Percentiles rank a stretch among this genome's conserved stretches.
phyloP scores from a whole-genome alignment of 2,329 filamentous ascomycete species.

The Trichoderma asperellum region DNA sequence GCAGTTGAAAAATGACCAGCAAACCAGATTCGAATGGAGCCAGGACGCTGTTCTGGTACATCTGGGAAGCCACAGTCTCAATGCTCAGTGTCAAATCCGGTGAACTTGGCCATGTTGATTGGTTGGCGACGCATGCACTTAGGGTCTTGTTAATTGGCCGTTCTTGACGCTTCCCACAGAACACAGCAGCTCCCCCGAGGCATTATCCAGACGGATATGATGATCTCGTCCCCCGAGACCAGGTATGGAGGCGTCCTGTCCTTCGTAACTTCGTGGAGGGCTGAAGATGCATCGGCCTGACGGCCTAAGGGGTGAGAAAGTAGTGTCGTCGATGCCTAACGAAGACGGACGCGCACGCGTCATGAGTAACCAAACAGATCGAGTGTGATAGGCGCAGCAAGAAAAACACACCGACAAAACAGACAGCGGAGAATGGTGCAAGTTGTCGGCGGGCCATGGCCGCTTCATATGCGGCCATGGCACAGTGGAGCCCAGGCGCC shows the following conservation, averaged over 20 bases:
- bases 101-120: slow-evolving; percentile 14
- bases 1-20: slow-evolving; percentile 15
- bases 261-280: slow-evolving; percentile 15
- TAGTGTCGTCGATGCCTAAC: slow-evolving; percentile 32
- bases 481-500: slow-evolving; percentile 41
- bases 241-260: slow-evolving; percentile 3
- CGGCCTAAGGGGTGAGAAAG: slow-evolving; percentile 26
- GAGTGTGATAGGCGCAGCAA: slow-evolving; percentile 33
- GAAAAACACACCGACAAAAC: slow-evolving; percentile 46
- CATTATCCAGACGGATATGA: slow-evolving; percentile 20
- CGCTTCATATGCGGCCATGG: slow-evolving; percentile 43
- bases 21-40: slow-evolving; percentile 1
- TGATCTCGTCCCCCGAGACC: slow-evolving; percentile 17
- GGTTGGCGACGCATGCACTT: slow-evolving; percentile 12
- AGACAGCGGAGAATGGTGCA: slow-evolving; percentile 30
- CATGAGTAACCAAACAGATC: slow-evolving; percentile 37
- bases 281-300: slow-evolving; percentile 17
- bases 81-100: slow-evolving; percentile 20
- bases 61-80: slow-evolving; percentile 14
- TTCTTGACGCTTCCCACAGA: slow-evolving; percentile 22
- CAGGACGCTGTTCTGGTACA: slow-evolving; percentile 9
- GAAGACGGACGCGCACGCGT: slow-evolving; percentile 25
- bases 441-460: slow-evolving; percentile 32
- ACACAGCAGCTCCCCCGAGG: slow-evolving; percentile 18
- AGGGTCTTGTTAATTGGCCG: slow-evolving; percentile 15